Evolutionary conservation across 345 rosid genomes (phyloP), one percentile per base, ranked within the genome.

Genomic region (Rhodamnia argentea): DNA sequence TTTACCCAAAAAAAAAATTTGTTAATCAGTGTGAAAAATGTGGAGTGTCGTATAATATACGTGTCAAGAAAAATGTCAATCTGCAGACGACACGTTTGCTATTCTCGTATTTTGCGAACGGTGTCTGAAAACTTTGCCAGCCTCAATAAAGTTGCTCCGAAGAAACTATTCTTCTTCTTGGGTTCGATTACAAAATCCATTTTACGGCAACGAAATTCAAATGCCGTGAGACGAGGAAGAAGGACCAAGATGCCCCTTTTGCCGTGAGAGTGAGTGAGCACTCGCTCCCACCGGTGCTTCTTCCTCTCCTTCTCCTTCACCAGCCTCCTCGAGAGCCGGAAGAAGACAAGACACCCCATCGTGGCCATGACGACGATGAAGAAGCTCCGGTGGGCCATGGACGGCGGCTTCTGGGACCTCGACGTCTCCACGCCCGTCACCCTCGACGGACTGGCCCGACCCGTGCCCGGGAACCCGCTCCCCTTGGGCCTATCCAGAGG

Each of bases 401-500:
- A 97, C 83, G 99, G 95, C 82, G 96, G 92, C 27, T 88, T 91
- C 44, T 96, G 99, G 99, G 98, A 96, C 87, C 90, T 93, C 84
- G 99, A 94, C 85, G 76, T 88, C 81, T 95, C 99, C 5, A 96
- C 99, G 32, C 99, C 99, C 14, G 83, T 83, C 55, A 95, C 98
- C 14, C 90, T 97, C 2, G 98, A 97, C 82, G 96, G 94, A 52
- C 90, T 88, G 24, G 96, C 97, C 26, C 92, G 94, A 52, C 90
- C 98, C 5, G 96, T 93, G 18, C 91, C 98, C 1, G 96, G 92
- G 11, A 92, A 92, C 84, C 91, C 96, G 15, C 91, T 93, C 50
- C 97, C 98, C 4, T 87, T 95, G 8, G 98, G 98, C n/a, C 50
- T 96, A 29, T 92, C 95, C n/a, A 91, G 98, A 90, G 98, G 97